Evolutionary conservation across 1,284 basidiomycete species (phyloP), one percentile per base, ranked within the genome.

Genomic region (Ganoderma lingzhi): DNA sequence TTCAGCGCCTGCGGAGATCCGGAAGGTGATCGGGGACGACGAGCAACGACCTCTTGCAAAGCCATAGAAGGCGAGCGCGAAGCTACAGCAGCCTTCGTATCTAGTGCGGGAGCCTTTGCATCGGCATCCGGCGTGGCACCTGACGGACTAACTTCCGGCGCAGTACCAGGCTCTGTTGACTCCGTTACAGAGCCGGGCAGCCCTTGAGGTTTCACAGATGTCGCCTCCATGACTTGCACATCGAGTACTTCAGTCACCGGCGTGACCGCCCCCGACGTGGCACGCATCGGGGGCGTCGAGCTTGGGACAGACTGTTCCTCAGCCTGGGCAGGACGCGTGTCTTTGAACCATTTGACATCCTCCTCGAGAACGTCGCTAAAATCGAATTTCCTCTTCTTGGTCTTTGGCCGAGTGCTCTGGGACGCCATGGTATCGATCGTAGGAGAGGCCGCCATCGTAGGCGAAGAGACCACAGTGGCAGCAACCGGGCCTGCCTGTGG

Each of bases 261-360:
- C 23, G 59, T 42, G 12, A 42, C 41, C 3, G 39, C 14, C 12
- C n/a, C 23, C 37, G 15, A 61, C 8, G 59, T 42, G 4, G 41
- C 10, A 10, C 28, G 41, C 32, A 56, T 32, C 4, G 53, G 53
- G 12, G 53, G 15, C 6, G 53, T 56, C 23, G 41, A 28, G 15
- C n/a, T 30, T 9, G 37, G 28, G 39, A 28, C 19, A 35, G 45
- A 10, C 14, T 32, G 15, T 3, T 45, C 23, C 17, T 48, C 30
- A 17, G 62, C 44, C 58, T 64, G 58, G 30, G 65, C 48, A 56
- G 64, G 55, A 42, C 65, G 68, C 12, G 58, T 72, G 19, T 66
- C 64, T 63, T 72, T 56, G 62, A 56, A 76, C 74, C 74, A 75
- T 19, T 68, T 66, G 0, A 76, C 64, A 23, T 76, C 75, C 0